Percentiles rank a stretch among this genome's conserved stretches.
Evolutionary conservation across 129 eudicot species (phyloP).

Genomic region (Arctium lappa): DNA sequence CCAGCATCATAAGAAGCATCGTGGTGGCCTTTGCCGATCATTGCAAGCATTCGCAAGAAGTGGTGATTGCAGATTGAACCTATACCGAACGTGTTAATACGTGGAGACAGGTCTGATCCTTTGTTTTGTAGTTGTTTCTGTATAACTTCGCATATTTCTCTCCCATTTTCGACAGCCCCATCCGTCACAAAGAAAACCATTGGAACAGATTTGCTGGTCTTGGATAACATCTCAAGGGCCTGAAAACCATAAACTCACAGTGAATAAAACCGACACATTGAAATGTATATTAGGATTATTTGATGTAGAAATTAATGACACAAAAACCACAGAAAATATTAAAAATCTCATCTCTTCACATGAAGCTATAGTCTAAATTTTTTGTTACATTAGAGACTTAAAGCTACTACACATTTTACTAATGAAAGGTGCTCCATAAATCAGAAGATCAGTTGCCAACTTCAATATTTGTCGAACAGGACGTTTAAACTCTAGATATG

Average conservation of each 20-base stretch:
- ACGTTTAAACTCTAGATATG: too few species aligned
- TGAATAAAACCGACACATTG: not conserved
- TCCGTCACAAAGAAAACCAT: slow-evolving; percentile 75
- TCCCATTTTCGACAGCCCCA: slow-evolving; percentile 86
- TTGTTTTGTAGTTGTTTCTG: slow-evolving; percentile 33
- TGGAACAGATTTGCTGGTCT: slow-evolving; percentile 47
- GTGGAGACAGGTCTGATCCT: slow-evolving; percentile 47
- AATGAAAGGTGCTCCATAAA: too few species aligned
- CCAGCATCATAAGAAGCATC: slow-evolving; percentile 75
- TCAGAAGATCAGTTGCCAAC: too few species aligned
- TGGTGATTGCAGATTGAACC: slow-evolving; percentile 86
- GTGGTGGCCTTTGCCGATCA: slow-evolving; percentile 59
- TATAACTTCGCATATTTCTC: slow-evolving; percentile 54
- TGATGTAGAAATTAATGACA: not conserved
- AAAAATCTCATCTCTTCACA: too few species aligned
- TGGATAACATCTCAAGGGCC: slow-evolving; percentile 71
- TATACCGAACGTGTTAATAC: slow-evolving; percentile 80
- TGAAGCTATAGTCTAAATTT: too few species aligned
- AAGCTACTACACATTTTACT: too few species aligned
- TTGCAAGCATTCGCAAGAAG: slow-evolving; percentile 79
- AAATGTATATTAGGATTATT: not conserved
- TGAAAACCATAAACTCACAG: slow-evolving; percentile 22
- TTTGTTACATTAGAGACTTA: too few species aligned
- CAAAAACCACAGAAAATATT: too few species aligned
- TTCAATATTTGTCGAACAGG: too few species aligned